A percentile compares a stretch with the other conserved stretches of the same genome.
Conservation (phyloP, 1,139 yeast genomes). For the Scheffersomyces cryptocercus region DNA sequence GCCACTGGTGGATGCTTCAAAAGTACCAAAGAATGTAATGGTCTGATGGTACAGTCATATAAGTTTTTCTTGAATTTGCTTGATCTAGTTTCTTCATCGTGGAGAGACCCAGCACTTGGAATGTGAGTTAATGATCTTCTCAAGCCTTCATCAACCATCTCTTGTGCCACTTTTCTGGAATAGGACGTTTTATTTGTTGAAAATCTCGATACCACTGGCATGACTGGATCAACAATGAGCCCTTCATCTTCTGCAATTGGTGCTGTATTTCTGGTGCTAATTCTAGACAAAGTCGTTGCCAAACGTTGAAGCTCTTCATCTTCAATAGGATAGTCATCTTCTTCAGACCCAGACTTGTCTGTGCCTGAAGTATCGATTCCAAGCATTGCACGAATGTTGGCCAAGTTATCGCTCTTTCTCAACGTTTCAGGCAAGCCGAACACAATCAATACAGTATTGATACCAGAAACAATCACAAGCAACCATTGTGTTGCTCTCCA, state of each 20-base stretch:
- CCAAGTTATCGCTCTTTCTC: constrained; percentile 52
- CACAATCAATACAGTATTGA: constrained; percentile 49
- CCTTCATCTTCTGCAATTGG: constrained; percentile 22
- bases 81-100: background rate
- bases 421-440: constrained; percentile 77
- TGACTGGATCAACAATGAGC: constrained; percentile 36
- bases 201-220: constrained; percentile 39
- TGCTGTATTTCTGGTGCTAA: constrained; percentile 9
- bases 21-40: constrained; percentile 54
- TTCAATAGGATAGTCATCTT: constrained; percentile 15
- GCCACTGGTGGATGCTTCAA: constrained; percentile 73
- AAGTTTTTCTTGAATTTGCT: constrained; percentile 14
- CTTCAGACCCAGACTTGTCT: constrained; percentile 7
- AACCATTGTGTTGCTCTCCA: constrained; percentile 94
- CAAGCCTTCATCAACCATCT: constrained; percentile 24
- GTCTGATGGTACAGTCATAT: constrained; percentile 46
- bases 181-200: constrained; percentile 37
- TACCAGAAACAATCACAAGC: constrained; percentile 65
- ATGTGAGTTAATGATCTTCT: constrained; percentile 14
- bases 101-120: background rate
- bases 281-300: constrained; percentile 15
- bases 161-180: constrained; percentile 29
- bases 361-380: constrained; percentile 3
- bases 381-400: constrained; percentile 44
- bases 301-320: constrained; percentile 15